Evolutionary conservation across 2,329 filamentous ascomycete genomes (phyloP), one percentile per base, ranked within the genome.

Genomic region (Dactylellina leptospora): DNA sequence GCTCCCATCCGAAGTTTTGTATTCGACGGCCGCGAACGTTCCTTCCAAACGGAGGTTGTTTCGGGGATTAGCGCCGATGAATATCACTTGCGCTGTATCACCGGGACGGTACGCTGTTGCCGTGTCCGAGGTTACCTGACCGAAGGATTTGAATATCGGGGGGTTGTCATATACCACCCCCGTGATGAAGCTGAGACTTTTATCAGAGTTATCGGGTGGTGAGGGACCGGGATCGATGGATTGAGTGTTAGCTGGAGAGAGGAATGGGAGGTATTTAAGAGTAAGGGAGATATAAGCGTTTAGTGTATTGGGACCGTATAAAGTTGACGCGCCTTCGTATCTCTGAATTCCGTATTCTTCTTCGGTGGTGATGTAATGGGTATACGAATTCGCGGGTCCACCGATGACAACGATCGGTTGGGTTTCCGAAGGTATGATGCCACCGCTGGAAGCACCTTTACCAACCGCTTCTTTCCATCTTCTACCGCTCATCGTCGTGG

Each of bases 311-410:
- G 85, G 90, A 0, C 93, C 93, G 78, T 90, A 95, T 1, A 97
- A 86, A 0, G 93, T 97, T 4, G 90, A 93, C 0, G 91, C 93
- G n/a, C 93, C 93, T 81, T 97, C 93, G 80, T 97, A 97, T 8
- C 93, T 88, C 81, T 97, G 93, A 47, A 95, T 83, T 10, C 82
- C 81, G 79, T 95, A 96, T 79, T 96, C 90, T 79, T 96, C 90
- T 25, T 87, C 85, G 0, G 92, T 93, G 0, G 88, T 80, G 68
- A 92, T 87, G 79, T 93, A 93, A 80, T 93, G 90, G 2, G 91
- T 88, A 79, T 97, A 97, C 68, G 87, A 92, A 79, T 97, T 97
- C 54, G 92, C 92, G 0, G 93, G 93, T 0, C 91, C 92, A 23
- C 93, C 92, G 0, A 97, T 83, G 0, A 96, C 90, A 2, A 96